A percentile compares a stretch with the other conserved stretches of the same genome.
Evolutionary conservation across 1,284 basidiomycete genomes (phyloP).

Genomic region (Rhizoctonia solani): DNA sequence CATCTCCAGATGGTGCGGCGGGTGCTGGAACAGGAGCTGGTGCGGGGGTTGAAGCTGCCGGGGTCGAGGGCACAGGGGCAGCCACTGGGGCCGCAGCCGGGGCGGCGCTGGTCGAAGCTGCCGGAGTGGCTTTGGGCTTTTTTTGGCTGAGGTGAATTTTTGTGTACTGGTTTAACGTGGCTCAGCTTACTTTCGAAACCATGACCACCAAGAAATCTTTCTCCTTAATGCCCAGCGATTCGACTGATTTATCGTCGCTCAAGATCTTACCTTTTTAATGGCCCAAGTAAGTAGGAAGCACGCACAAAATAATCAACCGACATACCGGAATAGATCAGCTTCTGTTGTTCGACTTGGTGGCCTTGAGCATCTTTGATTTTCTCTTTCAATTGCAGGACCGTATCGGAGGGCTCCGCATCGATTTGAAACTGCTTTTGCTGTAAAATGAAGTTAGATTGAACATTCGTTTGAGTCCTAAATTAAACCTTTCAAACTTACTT

Average conservation of each 20-base stretch:
- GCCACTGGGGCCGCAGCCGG: slow-evolving; percentile 45
- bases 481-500: background rate
- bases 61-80: slow-evolving; percentile 44
- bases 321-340: slow-evolving; percentile 93
- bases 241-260: slow-evolving; percentile 85
- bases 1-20: slow-evolving; percentile 45
- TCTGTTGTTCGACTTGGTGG: slow-evolving; percentile 76
- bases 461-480: background rate
- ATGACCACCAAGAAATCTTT: slow-evolving; percentile 99
- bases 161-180: background rate
- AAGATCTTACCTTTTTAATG: slow-evolving; percentile 83
- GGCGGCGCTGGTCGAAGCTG: slow-evolving; percentile 47
- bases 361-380: slow-evolving; percentile 83
- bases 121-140: slow-evolving; percentile 44
- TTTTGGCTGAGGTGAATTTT: background rate
- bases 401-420: slow-evolving; percentile 78
- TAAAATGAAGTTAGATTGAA: slow-evolving; percentile 50
- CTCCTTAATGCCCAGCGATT: slow-evolving; percentile 92
- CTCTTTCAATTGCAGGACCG: slow-evolving; percentile 79
- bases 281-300: slow-evolving; percentile 3
- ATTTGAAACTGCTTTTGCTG: slow-evolving; percentile 87
- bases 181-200: slow-evolving; percentile 87
- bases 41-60: slow-evolving; percentile 47
- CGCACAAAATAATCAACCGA: background rate
- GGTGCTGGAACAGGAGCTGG: slow-evolving; percentile 46